Conservation (phyloP, 257 asterid genomes). For the Nicotiana otophora region DNA sequence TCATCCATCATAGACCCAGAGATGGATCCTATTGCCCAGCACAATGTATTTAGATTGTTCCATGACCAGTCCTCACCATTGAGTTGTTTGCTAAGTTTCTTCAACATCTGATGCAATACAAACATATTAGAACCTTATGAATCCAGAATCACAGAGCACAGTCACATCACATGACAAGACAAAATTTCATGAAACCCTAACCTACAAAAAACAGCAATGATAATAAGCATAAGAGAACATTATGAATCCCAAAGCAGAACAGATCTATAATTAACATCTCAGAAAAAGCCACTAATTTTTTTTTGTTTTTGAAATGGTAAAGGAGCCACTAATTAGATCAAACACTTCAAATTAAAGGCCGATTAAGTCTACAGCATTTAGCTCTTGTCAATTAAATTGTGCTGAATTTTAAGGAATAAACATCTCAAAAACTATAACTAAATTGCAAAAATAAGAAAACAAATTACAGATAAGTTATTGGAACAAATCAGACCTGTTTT, state of each 20-base stretch:
- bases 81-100: conserved; percentile 71
- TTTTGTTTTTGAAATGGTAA: no score
- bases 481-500: neutral
- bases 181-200: neutral
- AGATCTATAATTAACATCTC: neutral
- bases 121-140: neutral
- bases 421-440: neutral
- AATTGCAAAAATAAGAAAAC: neutral
- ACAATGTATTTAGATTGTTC: conserved; percentile 95
- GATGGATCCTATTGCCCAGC: conserved; percentile 99
- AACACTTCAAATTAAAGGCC: no score
- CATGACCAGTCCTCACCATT: conserved; percentile 95
- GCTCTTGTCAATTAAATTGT: no score
- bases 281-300: no score
- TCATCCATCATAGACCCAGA: conserved; percentile 99
- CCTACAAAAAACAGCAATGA: neutral
- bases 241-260: neutral
- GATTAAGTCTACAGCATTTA: no score
- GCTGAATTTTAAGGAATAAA: no score
- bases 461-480: neutral
- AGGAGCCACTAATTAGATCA: no score
- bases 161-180: neutral
- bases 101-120: conserved; percentile 62
- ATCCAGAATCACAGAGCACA: neutral
- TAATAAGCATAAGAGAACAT: neutral